Base-by-base conservation (phyloP, 75 land plant species). In the Pinus taeda region DNA sequence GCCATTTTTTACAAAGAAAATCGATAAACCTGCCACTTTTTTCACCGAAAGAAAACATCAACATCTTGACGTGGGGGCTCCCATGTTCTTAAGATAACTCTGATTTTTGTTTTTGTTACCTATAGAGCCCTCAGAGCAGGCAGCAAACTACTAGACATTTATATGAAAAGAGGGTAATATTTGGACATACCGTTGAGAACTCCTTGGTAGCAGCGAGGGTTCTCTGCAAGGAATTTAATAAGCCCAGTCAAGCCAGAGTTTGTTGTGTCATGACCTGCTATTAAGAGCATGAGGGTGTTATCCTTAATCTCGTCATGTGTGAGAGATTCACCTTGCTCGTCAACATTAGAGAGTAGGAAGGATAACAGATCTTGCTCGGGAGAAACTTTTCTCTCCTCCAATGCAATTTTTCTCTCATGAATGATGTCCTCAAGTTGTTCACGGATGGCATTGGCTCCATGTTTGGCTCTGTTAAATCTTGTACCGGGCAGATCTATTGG, bases 241-340 rank as follows among this genome's bases (percentile, higher is more conserved):
- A 79, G 49, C 59, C 78, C 33, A 20, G 87, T 77, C 14, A 82
- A 58, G 13, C 79, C 49, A 36, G 57, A 55, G 36, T 57, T 75
- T 37, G 75, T 76, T n/a, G 93, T 86, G 72, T 91, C 91, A 61
- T 91, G 93, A 4, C 93, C 89, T 3, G 89, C 88, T 66, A 89
- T 80, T 17, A 86, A 59, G 18, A 91, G 78, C 75, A 66, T 13
- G 5, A 80, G 49, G 15, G 86, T 77, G 75, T 91, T 86, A 74
- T 88, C 81, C 15, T 76, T 74, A 39, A 91, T 80, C 57, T 81
- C 86, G 4, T 79, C 74, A 63, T 91, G 85, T 21, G 79, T 73
- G 60, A 89, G 26, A 42, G 75, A 57, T 33, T 53, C 33, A 13
- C 89, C 94, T 26, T 75, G 36, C 22, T 90, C 90, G 61, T 76